Evolutionary conservation across 169 alveolate genomes (phyloP), one percentile per base, ranked within the genome.

Genomic region (Theileria equi): DNA sequence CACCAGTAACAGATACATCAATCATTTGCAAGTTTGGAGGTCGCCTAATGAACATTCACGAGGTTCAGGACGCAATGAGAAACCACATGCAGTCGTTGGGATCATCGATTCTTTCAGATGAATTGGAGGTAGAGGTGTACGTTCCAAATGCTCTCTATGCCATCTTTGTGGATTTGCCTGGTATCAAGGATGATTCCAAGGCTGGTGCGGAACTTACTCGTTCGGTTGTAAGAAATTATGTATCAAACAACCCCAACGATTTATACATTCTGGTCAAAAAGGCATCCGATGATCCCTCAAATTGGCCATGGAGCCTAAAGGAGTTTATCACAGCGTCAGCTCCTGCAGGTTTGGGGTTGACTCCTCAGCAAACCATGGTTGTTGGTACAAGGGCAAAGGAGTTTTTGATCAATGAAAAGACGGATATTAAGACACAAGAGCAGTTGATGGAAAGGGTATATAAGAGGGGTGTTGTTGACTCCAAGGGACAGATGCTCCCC

Each of bases 361-460:
- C 89, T 19, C 81, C 89, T 6, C 81, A 87, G 53, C 96, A 91
- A 76, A 89, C 95, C 31, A 77, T 91, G 29, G 92, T 88, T 10
- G 96, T 91, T 2, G 96, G 96, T 0, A 91, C 96, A 13, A 80
- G 94, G n/a, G 95, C 95, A 26, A 35, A 66, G 52, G 95, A 91
- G 57, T 91, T 89, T 49, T 34, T 90, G 17, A 36, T 62, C 45
- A 82, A 90, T 60, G 95, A 91, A 70, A 62, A 82, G 35, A 91
- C 81, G 25, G 93, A 87, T 43, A 68, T 90, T 21, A 64, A 79
- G 29, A 89, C 93, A 19, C 88, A 78, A 59, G 80, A 82, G 28
- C 89, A 90, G 54, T 87, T 90, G 40, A 21, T 90, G 58, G 94
- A 90, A 17, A 71, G 95, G 28, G 95, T 90, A 40, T 36, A 76